A percentile compares a stretch with the other conserved stretches of the same genome.
Evolutionary conservation across 2,329 filamentous ascomycete genomes (phyloP).

Genomic region (Nemania diffusa): DNA sequence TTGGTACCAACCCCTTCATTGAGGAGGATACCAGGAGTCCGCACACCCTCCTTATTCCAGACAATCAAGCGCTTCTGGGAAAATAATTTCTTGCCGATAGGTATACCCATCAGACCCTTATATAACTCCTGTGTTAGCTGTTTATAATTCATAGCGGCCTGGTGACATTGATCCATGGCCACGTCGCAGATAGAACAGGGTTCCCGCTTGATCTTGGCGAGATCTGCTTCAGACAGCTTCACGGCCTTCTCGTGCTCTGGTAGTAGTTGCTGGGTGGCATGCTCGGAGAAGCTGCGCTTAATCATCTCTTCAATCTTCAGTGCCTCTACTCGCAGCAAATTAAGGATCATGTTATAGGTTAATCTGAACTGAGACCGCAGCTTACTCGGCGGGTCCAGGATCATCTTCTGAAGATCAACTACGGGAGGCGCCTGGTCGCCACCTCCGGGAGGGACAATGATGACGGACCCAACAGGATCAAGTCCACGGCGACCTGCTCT

Average conservation of each 20-base stretch:
- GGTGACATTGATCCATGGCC: constrained; percentile 82
- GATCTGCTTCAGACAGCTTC: constrained; percentile 87
- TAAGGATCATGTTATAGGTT: constrained; percentile 99
- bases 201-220: constrained; percentile 90
- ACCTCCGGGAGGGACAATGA: constrained; percentile 84
- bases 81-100: constrained; percentile 84
- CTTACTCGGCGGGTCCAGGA: constrained; percentile 94
- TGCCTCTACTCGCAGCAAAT: constrained; percentile 92
- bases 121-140: constrained; percentile 85
- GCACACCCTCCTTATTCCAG: constrained; percentile 84
- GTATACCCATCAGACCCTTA: constrained; percentile 78
- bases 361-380: constrained; percentile 94
- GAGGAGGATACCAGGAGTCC: constrained; percentile 82
- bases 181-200: constrained; percentile 83
- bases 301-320: constrained; percentile 99
- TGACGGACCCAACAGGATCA: constrained; percentile 91
- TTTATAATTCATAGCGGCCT: constrained; percentile 82
- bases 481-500: constrained; percentile 92
- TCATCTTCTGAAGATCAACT: constrained; percentile 87
- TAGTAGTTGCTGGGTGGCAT: constrained; percentile 92
- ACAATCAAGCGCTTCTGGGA: constrained; percentile 79
- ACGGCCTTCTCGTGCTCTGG: constrained; percentile 97
- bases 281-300: constrained; percentile 98
- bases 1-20: constrained; percentile 77
- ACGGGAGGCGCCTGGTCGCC: constrained; percentile 90